A percentile compares a stretch with the other conserved stretches of the same genome.
These are phyloP conservation scores for Vigna hirtella DNA, from an alignment of 306 rosid species.

Conservation along the genomic window DNA sequence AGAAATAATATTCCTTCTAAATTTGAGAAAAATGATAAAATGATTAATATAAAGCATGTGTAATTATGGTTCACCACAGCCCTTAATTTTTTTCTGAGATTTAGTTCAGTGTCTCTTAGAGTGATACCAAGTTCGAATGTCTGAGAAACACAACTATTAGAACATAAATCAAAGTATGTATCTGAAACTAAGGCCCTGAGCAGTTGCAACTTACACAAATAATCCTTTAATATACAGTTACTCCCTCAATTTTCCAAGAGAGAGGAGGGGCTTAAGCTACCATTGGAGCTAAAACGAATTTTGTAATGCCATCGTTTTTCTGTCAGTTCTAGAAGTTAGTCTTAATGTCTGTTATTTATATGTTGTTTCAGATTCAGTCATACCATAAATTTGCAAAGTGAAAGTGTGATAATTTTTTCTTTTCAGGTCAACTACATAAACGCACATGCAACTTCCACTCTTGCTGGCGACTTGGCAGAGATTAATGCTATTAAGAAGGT, in stretches of 20 bases:
- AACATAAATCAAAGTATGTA: neutral
- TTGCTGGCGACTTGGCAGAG: slow-evolving; percentile 97
- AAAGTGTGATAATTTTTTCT: slow-evolving; percentile 27
- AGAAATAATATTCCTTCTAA: no score
- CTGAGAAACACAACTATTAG: slow-evolving; percentile 4
- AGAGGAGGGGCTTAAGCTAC: slow-evolving; percentile 22
- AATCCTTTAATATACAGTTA: neutral
- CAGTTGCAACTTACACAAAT: neutral
- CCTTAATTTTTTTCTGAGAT: neutral
- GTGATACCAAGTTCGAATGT: slow-evolving; percentile 9
- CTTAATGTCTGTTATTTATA: slow-evolving; percentile 11
- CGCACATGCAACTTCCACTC: slow-evolving; percentile 99
- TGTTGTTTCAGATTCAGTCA: slow-evolving; percentile 1
- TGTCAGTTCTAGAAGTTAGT: slow-evolving; percentile 29
- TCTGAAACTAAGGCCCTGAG: neutral
- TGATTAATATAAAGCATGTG: neutral
- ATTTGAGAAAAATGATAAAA: neutral
- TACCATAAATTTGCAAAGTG: slow-evolving; percentile 13
- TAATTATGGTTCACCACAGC: neutral
- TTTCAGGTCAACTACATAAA: slow-evolving; percentile 95
- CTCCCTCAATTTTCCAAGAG: neutral
- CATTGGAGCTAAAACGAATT: neutral
- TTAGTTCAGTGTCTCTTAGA: neutral
- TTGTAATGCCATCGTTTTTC: slow-evolving; percentile 24
- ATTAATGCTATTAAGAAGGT: slow-evolving; percentile 94